Percentiles rank a stretch among this genome's conserved stretches.
phyloP scores from a whole-genome alignment of 192 early-diverging fungal species.

The Powellomyces hirtus region DNA sequence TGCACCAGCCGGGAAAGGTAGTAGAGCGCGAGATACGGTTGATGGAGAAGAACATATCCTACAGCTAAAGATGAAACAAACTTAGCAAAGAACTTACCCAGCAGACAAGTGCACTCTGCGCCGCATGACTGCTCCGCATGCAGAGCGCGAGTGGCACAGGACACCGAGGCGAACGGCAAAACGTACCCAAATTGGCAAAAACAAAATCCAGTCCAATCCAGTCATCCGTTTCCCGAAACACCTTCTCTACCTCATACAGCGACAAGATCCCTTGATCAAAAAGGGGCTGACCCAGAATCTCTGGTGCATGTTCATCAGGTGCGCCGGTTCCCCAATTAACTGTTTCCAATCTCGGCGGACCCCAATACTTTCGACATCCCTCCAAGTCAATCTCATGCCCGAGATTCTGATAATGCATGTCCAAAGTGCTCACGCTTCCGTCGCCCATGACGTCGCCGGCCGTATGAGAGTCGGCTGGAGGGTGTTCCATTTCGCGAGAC shows the following conservation, averaged over 20 bases:
- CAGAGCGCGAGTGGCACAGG: neutral
- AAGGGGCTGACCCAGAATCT: conserved; percentile 27
- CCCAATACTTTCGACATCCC: conserved; percentile 24
- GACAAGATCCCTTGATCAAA: conserved; percentile 33
- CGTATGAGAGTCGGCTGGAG: neutral
- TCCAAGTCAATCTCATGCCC: conserved; percentile 11
- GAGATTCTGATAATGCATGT: neutral
- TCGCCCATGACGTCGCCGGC: neutral
- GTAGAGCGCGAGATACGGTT: conserved; percentile 37
- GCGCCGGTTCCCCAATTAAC: conserved; percentile 36
- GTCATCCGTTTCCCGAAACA: conserved; percentile 23
- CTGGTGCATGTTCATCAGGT: conserved; percentile 37
- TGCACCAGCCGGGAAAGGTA: conserved; percentile 25
- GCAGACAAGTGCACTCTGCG: no score
- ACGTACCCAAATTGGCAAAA: conserved; percentile 34
- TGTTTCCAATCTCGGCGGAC: conserved; percentile 28
- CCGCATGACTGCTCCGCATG: neutral
- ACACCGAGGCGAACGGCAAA: conserved; percentile 13
- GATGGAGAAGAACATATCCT: conserved; percentile 30
- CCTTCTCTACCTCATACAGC: conserved; percentile 25
- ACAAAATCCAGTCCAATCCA: conserved; percentile 27
- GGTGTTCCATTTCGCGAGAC: conserved; percentile 35
- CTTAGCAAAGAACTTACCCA: conserved; percentile 22
- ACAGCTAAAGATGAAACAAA: conserved; percentile 38
- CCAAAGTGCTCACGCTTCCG: neutral